Percentiles rank a stretch among this genome's conserved stretches.
These are phyloP conservation scores for Neltuma alba DNA, from an alignment of 306 rosid genomes.

Conservation along the genomic window DNA sequence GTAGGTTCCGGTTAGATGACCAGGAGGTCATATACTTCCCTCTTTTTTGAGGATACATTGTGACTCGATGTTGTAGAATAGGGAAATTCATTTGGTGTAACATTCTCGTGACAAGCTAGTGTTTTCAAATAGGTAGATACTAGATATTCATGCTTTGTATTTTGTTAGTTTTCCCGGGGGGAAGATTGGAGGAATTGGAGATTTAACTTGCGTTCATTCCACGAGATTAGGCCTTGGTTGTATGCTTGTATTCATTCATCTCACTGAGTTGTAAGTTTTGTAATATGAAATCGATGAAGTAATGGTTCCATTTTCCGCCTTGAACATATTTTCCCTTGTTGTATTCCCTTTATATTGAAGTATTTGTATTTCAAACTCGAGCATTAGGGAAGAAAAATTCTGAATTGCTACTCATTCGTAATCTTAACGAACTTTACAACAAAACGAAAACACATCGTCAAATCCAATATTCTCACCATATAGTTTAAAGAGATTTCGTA, in stretches of 20 bases:
- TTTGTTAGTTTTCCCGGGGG: background rate
- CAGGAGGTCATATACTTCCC: background rate
- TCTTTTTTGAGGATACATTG: background rate
- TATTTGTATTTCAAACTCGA: background rate
- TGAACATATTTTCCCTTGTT: background rate
- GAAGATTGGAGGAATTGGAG: background rate
- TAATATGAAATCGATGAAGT: background rate
- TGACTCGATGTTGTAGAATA: constrained; percentile 32
- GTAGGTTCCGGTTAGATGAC: background rate
- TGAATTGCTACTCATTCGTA: background rate
- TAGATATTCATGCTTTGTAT: background rate
- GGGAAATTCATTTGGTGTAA: constrained; percentile 23
- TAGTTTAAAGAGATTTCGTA: background rate
- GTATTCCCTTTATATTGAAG: background rate
- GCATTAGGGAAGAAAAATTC: background rate
- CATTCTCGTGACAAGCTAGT: background rate
- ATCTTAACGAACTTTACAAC: background rate
- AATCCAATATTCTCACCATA: background rate
- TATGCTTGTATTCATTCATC: background rate
- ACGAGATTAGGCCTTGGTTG: background rate
- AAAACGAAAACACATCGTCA: background rate
- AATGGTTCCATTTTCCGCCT: background rate
- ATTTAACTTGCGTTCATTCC: background rate
- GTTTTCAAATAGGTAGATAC: background rate
- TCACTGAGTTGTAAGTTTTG: background rate